Percentiles rank a stretch among this genome's conserved stretches.
phyloP scores from a whole-genome alignment of 1,139 yeast species.

The Pneumocystis murina region DNA sequence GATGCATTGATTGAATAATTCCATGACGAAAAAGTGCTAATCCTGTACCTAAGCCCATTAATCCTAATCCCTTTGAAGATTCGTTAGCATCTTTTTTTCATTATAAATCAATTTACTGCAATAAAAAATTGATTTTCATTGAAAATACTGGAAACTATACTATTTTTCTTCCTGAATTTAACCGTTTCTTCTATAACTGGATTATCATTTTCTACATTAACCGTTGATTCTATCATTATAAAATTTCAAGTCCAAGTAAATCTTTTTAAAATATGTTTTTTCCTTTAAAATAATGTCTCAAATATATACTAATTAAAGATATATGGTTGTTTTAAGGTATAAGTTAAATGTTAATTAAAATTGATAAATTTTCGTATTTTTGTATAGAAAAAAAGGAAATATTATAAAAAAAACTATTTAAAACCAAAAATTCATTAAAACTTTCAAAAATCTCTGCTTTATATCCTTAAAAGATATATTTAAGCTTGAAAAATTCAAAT shows the following conservation, averaged over 20 bases:
- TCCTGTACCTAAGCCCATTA: conserved; percentile 83
- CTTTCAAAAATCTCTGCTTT: too few relatives aligned
- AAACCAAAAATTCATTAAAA: too few relatives aligned
- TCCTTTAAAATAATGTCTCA: too few relatives aligned
- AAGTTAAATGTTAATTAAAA: too few relatives aligned
- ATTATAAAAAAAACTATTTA: too few relatives aligned
- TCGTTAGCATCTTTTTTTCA: not conserved
- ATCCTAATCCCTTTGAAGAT: conserved; percentile 48
- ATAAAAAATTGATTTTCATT: conserved; percentile 82
- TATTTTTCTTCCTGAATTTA: not conserved
- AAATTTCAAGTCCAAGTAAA: not conserved
- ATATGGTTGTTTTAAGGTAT: too few relatives aligned
- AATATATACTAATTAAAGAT: too few relatives aligned
- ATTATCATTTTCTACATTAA: not conserved
- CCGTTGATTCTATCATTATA: not conserved
- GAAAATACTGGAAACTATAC: conserved; percentile 39
- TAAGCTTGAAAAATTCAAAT: too few relatives aligned
- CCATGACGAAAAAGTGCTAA: conserved; percentile 68
- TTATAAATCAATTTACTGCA: conserved; percentile 30
- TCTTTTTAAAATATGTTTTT: too few relatives aligned
- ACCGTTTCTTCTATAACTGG: not conserved
- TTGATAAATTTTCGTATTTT: too few relatives aligned
- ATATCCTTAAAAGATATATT: too few relatives aligned
- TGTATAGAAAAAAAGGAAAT: too few relatives aligned
- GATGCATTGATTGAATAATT: conserved; percentile 43